These are phyloP conservation scores for Coniochaeta sp. DNA, from an alignment of 2,329 filamentous ascomycete genomes.

Conservation along the genomic window DNA sequence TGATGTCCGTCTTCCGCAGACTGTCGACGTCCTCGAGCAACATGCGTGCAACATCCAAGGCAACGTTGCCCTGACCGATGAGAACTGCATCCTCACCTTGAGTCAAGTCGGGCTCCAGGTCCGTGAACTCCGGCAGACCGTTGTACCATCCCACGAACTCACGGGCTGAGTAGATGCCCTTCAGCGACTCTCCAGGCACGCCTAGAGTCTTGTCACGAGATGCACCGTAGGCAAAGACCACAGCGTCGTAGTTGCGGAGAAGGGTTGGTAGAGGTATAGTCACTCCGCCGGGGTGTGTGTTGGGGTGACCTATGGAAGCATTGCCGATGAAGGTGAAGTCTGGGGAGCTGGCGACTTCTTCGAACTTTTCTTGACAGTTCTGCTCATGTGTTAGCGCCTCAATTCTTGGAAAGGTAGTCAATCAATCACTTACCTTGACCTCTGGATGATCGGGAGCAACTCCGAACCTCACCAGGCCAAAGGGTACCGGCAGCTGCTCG, in stretches of 20 bases:
- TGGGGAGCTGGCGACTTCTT: constrained; percentile 74
- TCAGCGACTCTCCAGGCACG: constrained; percentile 72
- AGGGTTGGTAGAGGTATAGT: constrained; percentile 61
- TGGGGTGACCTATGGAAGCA: constrained; percentile 61
- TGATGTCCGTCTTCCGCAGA: constrained; percentile 79
- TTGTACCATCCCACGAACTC: constrained; percentile 99
- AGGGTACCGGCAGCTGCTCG: constrained; percentile 86
- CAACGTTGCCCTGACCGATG: constrained; percentile 93
- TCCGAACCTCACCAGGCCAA: constrained; percentile 84
- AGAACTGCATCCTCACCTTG: constrained; percentile 76
- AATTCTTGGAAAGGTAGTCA: neutral
- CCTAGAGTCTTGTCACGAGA: constrained; percentile 73
- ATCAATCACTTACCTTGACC: constrained; percentile 64
- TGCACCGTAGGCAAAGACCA: constrained; percentile 90
- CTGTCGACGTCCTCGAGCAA: constrained; percentile 69
- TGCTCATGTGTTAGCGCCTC: constrained; percentile 26
- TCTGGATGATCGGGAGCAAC: constrained; percentile 98
- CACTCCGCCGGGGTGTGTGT: constrained; percentile 30
- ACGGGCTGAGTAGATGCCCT: constrained; percentile 78
- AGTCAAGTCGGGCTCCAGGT: constrained; percentile 65
- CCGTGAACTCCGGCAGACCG: constrained; percentile 74
- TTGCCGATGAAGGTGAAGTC: constrained; percentile 92
- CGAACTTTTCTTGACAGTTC: constrained; percentile 94
- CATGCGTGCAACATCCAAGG: constrained; percentile 86
- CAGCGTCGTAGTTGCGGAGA: constrained; percentile 79